These are phyloP conservation scores for Paxillus involutus DNA, from an alignment of 768 basidiomycete genomes.

Conservation along the genomic window DNA sequence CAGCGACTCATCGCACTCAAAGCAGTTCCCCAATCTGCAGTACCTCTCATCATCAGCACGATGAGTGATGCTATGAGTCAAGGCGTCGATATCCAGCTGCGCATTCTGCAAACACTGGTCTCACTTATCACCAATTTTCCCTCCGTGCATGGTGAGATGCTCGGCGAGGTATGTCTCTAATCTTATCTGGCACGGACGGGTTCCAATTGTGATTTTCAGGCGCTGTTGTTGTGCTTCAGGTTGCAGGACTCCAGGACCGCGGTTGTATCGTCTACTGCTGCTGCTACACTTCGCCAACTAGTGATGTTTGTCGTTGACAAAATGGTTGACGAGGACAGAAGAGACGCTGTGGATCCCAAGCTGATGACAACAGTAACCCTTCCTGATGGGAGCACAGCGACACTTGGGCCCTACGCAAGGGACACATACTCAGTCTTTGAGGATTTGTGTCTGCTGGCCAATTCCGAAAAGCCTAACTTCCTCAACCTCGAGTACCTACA, in stretches of 20 bases:
- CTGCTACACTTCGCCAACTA: slow-evolving; percentile 91
- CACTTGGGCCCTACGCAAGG: slow-evolving; percentile 70
- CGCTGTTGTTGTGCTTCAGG: slow-evolving; percentile 90
- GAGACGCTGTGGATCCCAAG: slow-evolving; percentile 25
- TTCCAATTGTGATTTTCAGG: slow-evolving; percentile 44
- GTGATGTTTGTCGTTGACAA: slow-evolving; percentile 99
- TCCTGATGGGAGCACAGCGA: slow-evolving; percentile 65
- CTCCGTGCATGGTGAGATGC: slow-evolving; percentile 71
- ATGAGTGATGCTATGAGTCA: slow-evolving; percentile 88
- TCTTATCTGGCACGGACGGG: background rate
- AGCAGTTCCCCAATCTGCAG: slow-evolving; percentile 78
- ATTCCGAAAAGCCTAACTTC: slow-evolving; percentile 78
- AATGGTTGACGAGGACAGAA: slow-evolving; percentile 74
- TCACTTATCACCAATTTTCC: slow-evolving; percentile 89
- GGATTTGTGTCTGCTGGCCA: slow-evolving; percentile 87
- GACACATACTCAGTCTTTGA: slow-evolving; percentile 91
- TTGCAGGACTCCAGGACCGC: slow-evolving; percentile 94
- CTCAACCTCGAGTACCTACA: slow-evolving; percentile 80
- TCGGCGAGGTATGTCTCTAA: slow-evolving; percentile 69
- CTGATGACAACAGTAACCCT: slow-evolving; percentile 46
- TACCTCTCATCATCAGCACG: slow-evolving; percentile 77
- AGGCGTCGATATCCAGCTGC: slow-evolving; percentile 95
- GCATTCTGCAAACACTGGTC: slow-evolving; percentile 88
- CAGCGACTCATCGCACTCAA: slow-evolving; percentile 87
- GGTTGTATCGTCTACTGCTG: slow-evolving; percentile 95